Evolutionary conservation across 352 stramenopile species (phyloP), one percentile per base, ranked within the genome.

Genomic region (Pythium dissotocum): DNA sequence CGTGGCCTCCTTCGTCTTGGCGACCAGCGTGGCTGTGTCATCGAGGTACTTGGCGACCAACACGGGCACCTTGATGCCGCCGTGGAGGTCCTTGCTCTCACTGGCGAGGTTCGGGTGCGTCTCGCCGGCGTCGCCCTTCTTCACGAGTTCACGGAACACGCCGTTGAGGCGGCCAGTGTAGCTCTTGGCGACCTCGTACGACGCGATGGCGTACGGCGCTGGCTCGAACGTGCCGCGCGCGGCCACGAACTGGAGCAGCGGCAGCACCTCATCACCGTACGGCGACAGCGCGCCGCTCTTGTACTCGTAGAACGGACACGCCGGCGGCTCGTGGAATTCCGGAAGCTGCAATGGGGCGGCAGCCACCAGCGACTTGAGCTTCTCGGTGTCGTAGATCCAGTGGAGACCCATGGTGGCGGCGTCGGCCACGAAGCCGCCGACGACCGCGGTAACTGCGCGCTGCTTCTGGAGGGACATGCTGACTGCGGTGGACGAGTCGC

Each of bases 331-430:
- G 48, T 85, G 80, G 62, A 91, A 90, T 58, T 89, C 81, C 3
- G 77, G 51, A 24, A 32, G 49, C 33, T 40, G 49, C 55, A 66
- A 40, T 57, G 68, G 36, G 56, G 75, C 69, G 4, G 59, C 70
- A 32, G 56, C 63, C 21, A 75, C 70, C 33, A 86, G 78, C 55
- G 67, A 24, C 32, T 70, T 55, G 56, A 89, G 75, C 73, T 87
- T 79, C 46, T 73, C 70, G 26, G 28, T 67, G 69, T 91, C 80
- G 71, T 91, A 91, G 79, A 91, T 89, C 83, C 83, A 91, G 73
- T 91, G 83, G 35, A 91, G 78, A 0, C 79, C 79, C 83, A 91
- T 89, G 28, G 77, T 85, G 33, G 83, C 83, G 35, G 83, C 83
- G 55, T 91, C 83, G 12, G 77, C 76, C 58, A 91, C 81, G 52